A percentile compares a stretch with the other conserved stretches of the same genome.
These are phyloP conservation scores for Amphicarpaea edgeworthii DNA, from an alignment of 306 rosid species.

Conservation along the genomic window DNA sequence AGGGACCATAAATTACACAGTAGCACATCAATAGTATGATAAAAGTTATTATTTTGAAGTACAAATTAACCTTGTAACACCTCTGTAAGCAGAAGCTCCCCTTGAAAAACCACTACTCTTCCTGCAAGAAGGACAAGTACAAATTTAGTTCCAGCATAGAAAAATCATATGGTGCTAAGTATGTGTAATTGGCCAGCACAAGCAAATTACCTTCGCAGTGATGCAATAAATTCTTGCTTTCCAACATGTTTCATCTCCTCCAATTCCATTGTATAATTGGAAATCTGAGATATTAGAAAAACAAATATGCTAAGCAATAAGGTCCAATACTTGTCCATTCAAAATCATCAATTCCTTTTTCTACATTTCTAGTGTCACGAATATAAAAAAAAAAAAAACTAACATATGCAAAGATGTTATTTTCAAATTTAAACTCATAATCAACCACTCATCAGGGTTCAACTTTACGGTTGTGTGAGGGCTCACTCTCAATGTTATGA, in stretches of 20 bases:
- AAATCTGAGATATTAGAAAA: constrained; percentile 53
- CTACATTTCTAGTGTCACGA: neutral
- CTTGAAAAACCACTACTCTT: constrained; percentile 93
- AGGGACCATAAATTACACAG: neutral
- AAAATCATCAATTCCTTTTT: neutral
- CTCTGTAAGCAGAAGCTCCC: constrained; percentile 88
- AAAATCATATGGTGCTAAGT: neutral
- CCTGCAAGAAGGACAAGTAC: constrained; percentile 48
- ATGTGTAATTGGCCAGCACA: neutral
- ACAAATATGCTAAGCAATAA: neutral
- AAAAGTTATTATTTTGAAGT: neutral
- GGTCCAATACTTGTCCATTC: neutral
- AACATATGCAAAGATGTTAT: too few relatives aligned
- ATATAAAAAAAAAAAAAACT: too few relatives aligned
- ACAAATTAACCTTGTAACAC: constrained; percentile 89
- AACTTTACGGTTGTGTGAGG: too few relatives aligned
- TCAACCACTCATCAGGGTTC: too few relatives aligned
- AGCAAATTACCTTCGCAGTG: constrained; percentile 71
- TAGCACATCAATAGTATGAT: neutral
- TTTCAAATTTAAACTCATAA: too few relatives aligned
- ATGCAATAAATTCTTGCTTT: constrained; percentile 90
- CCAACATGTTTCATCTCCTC: constrained; percentile 84
- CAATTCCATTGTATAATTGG: constrained; percentile 72
- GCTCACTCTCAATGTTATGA: too few relatives aligned
- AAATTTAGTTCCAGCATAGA: neutral